Base-by-base conservation (phyloP, 2,329 filamentous ascomycete species). In the Ophiostoma quercus region DNA sequence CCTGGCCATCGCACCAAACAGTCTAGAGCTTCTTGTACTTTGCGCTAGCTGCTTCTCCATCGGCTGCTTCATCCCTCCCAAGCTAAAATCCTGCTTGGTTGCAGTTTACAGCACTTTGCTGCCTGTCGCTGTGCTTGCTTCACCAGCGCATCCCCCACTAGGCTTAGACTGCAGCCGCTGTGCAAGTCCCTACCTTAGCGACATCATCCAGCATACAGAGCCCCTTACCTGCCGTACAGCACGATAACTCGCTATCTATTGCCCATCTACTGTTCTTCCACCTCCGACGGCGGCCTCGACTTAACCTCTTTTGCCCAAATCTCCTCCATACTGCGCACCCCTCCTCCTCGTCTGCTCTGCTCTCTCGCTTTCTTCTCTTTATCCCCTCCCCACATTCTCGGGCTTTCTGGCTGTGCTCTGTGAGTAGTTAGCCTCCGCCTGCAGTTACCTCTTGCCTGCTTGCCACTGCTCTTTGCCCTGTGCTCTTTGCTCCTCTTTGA, bases 221-320 rank as follows among this genome's bases (percentile, higher is more conserved):
- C n/a, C 51, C 51, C 51, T 22, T 57, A 57, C 51, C 51, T 25
- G n/a, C 51, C n/a, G 12, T 57, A 57, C n/a, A 25, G 51, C 51
- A 25, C 51, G 22, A 25, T 32, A 63, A 12, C 62, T n/a, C 62
- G 9, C 62, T 12, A 69, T 63, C 41, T 67, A 71, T 67, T 65
- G 67, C 65, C 67, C 66, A 69, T 69, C 67, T 67, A 57, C 69
- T 69, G 70, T 71, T 68, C 51, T 70, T 71, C 68, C 69, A 71
- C 60, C 67, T 70, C 68, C 71, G 70, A 71, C 70, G 70, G 70
- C 70, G 70, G 66, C 70, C 66, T 71, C 67, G 67, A 67, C 54
- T 66, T 66, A 4, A 47, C 63, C 63, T 66, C 63, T 66, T 66
- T 66, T 29, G 63, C 63, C 63, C 67, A 71, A 69, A 67, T 65